Percentiles rank a stretch among this genome's conserved stretches.
phyloP scores from a whole-genome alignment of 2,329 filamentous ascomycete genomes.

The Colletotrichum paranaense region DNA sequence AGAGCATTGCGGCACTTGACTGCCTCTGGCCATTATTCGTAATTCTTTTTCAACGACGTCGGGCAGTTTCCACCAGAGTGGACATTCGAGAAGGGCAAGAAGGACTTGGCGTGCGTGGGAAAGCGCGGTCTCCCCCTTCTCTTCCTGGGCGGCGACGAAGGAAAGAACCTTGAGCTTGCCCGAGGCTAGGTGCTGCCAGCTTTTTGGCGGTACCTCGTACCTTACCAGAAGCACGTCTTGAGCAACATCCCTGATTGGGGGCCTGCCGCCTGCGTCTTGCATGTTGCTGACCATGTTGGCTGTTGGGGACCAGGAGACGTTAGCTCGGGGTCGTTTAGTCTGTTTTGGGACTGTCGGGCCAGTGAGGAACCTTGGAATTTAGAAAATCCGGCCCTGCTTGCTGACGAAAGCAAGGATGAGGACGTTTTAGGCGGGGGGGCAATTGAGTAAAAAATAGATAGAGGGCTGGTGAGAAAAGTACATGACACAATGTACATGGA shows the following conservation, averaged over 20 bases:
- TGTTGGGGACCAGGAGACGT: slow-evolving; percentile 16
- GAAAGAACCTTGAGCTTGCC: neutral
- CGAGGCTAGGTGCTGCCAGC: neutral
- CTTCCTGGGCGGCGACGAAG: neutral
- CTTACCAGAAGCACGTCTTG: neutral
- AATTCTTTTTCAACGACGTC: slow-evolving; percentile 25
- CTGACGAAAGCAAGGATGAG: slow-evolving; percentile 15
- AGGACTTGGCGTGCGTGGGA: slow-evolving; percentile 12
- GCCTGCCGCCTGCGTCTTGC: neutral
- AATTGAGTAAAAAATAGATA: neutral
- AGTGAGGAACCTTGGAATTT: slow-evolving; percentile 24
- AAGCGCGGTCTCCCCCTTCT: neutral
- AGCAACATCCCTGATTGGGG: neutral
- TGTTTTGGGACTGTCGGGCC: neutral
- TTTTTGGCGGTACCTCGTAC: neutral
- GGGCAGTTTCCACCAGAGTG: slow-evolving; percentile 32
- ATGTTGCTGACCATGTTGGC: slow-evolving; percentile 11
- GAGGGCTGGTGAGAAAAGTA: neutral
- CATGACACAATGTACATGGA: too few species aligned
- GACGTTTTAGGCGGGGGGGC: neutral
- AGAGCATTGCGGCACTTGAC: slow-evolving; percentile 1
- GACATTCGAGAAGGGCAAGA: neutral
- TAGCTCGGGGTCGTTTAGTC: neutral
- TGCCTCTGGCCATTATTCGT: slow-evolving; percentile 33
- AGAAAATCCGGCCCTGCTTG: slow-evolving; percentile 30